phyloP scores from a whole-genome alignment of 257 asterid species.

The Solanum raphanifolium region DNA sequence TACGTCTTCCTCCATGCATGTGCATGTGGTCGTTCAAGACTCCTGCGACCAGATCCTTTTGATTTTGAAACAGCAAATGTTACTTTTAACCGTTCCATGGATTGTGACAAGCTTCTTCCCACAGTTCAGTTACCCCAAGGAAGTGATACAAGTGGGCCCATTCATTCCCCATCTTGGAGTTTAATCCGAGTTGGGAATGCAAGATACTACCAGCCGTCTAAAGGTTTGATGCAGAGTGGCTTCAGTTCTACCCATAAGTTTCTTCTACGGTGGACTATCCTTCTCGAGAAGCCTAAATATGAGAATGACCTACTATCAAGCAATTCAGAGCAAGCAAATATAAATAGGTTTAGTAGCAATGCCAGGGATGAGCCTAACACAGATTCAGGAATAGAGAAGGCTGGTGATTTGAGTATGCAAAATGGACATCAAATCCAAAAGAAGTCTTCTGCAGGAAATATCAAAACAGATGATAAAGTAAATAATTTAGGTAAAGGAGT shows the following conservation, averaged over 20 bases:
- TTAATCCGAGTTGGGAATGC: conserved; percentile 85
- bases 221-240: conserved; percentile 92
- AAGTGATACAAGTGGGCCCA: conserved; percentile 27
- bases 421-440: conserved; percentile 32
- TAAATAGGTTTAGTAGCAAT: conserved; percentile 13
- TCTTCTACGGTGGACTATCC: conserved; percentile 63
- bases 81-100: conserved; percentile 40
- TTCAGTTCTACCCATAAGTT: conserved; percentile 64
- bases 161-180: conserved; percentile 57
- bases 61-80: conserved; percentile 77
- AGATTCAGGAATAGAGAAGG: conserved; percentile 22
- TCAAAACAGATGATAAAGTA: conserved; percentile 26
- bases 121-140: conserved; percentile 40
- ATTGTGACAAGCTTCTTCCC: conserved; percentile 91
- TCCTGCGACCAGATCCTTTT: conserved; percentile 73
- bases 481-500: conserved; percentile 27
- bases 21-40: conserved; percentile 97
- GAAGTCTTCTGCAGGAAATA: conserved; percentile 21
- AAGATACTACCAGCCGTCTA: conserved; percentile 65
- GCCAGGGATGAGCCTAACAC: conserved; percentile 21
- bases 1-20: conserved; percentile 94
- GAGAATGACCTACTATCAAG: conserved; percentile 11
- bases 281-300: conserved; percentile 39
- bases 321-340: conserved; percentile 24
- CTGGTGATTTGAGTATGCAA: conserved; percentile 24